Evolutionary conservation across 768 basidiomycete genomes (phyloP), one percentile per base, ranked within the genome.

Genomic region (Boletus pseudopeckii): DNA sequence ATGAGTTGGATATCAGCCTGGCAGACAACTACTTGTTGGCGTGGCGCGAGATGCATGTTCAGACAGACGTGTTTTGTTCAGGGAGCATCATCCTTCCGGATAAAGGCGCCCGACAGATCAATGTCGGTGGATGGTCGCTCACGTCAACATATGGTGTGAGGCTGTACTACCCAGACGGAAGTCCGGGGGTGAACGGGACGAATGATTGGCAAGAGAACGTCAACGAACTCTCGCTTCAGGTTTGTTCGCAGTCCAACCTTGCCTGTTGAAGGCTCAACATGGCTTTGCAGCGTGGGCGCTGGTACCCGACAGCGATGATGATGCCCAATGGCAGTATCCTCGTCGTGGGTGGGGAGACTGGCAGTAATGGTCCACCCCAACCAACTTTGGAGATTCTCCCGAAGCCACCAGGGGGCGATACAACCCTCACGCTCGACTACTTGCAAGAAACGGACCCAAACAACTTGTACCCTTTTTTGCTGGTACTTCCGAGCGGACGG

Each of bases 181-280:
- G 64, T 1, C 70, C 79, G 5, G 90, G 90, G 1, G 80, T 83
- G 30, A 88, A 88, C 56, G 81, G 82, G 7, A 90, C 86, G 5
- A 84, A 82, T 50, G 86, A 91, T 59, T 92, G 90, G 90, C 79
- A 90, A 66, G 89, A 91, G 66, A 81, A 90, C 57, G 74, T 72
- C 37, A 55, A 78, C 0, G 75, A 77, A 37, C 74, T 91, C 3
- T 57, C 70, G 4, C 75, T 90, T 24, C 88, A 90, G 77, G 85
- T 85, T 40, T 28, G 71, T 64, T n/a, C 1, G 30, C 1, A 4
- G 24, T 5, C 7, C n/a, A 1, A 9, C 10, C 4, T 32, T 10
- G 11, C 1, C 0, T 20, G 7, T 49, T 17, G 7, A 1, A 3
- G 8, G 6, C 28, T 14, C 57, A 13, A 53, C 36, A 14, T 13